phyloP scores from a whole-genome alignment of 1,284 basidiomycete species.

The Lignosus rhinocerotis region DNA sequence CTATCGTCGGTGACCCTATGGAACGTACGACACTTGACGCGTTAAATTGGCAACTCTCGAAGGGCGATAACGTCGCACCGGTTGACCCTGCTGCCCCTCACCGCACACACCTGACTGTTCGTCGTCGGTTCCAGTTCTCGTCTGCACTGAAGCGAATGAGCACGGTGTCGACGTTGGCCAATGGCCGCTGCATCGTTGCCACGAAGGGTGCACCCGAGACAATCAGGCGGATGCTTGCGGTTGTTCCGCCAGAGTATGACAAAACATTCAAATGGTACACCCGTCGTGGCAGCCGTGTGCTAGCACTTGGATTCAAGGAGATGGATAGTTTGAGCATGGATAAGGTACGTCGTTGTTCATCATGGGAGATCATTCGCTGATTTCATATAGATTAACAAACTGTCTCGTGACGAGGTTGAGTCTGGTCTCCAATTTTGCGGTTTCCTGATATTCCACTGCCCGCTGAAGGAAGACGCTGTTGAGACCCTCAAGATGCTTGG shows the following conservation, averaged over 20 bases:
- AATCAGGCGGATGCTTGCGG: slow-evolving; percentile 81
- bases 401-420: slow-evolving; percentile 80
- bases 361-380: background rate
- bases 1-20: slow-evolving; percentile 97
- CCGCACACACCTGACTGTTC: slow-evolving; percentile 67
- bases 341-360: slow-evolving; percentile 46
- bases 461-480: slow-evolving; percentile 91
- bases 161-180: slow-evolving; percentile 76
- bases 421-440: slow-evolving; percentile 79
- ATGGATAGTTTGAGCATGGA: slow-evolving; percentile 67
- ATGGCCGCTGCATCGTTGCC: slow-evolving; percentile 59
- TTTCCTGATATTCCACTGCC: slow-evolving; percentile 96
- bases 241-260: slow-evolving; percentile 80
- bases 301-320: slow-evolving; percentile 87
- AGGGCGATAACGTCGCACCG: slow-evolving; percentile 78
- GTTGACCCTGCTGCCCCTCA: slow-evolving; percentile 53
- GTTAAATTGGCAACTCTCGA: slow-evolving; percentile 85
- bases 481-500: slow-evolving; percentile 88
- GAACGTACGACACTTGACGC: slow-evolving; percentile 96
- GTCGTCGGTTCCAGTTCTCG: slow-evolving; percentile 93
- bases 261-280: slow-evolving; percentile 94
- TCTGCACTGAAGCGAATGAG: slow-evolving; percentile 96
- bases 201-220: slow-evolving; percentile 97
- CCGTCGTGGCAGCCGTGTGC: slow-evolving; percentile 85
- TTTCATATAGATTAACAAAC: slow-evolving; percentile 73